These are phyloP conservation scores for Nissolia schottii DNA, from an alignment of 306 rosid genomes.

Conservation along the genomic window DNA sequence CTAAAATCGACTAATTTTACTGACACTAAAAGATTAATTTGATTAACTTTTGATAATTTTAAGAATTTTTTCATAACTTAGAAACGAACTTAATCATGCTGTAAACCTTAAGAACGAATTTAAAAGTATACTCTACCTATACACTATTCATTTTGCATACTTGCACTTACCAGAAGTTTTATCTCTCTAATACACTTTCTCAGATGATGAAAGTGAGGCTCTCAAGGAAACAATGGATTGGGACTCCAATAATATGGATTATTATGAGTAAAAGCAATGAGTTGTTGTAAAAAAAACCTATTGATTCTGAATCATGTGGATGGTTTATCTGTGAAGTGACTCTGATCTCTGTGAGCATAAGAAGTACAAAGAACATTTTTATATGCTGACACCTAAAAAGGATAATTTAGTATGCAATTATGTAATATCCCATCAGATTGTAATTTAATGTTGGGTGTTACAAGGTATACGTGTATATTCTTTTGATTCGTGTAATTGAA, in stretches of 20 bases:
- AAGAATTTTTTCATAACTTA: no score
- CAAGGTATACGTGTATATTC: background rate
- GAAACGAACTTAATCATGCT: no score
- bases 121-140: no score
- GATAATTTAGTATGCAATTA: conserved; percentile 1
- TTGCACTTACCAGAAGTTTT: background rate
- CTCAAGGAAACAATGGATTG: conserved; percentile 14
- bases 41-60: no score
- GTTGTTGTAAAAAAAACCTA: conserved; percentile 47
- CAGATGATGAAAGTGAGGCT: conserved; percentile 60
- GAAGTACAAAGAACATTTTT: background rate
- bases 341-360: background rate
- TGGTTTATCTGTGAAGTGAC: conserved; percentile 23
- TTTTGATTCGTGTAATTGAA: background rate
- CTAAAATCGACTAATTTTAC: no score
- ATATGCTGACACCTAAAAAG: background rate
- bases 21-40: no score
- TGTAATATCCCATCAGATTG: conserved; percentile 1
- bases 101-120: no score
- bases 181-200: background rate
- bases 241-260: conserved; percentile 22
- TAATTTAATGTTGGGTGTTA: background rate
- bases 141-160: background rate
- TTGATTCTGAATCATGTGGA: conserved; percentile 35
- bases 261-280: conserved; percentile 29